These are phyloP conservation scores for Symbiodinium pilosum DNA, from an alignment of 73 alveolate species.

Conservation along the genomic window DNA sequence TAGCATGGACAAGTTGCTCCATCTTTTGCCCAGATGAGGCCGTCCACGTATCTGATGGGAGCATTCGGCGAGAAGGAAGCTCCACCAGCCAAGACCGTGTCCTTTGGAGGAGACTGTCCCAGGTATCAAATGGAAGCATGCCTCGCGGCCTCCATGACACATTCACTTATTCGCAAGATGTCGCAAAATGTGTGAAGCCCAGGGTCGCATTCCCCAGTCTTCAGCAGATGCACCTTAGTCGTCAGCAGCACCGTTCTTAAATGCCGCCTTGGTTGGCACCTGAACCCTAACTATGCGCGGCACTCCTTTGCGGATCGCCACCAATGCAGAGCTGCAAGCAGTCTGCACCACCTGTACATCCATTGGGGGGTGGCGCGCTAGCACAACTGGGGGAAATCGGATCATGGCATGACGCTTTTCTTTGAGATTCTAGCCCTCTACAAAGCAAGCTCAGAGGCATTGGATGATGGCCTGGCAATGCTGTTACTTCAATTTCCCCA, in stretches of 20 bases:
- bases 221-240: constrained; percentile 51
- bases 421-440: too few species aligned
- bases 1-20: constrained; percentile 35
- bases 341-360: constrained; percentile 49
- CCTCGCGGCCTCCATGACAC: too few species aligned
- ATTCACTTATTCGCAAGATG: background rate
- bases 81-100: constrained; percentile 36
- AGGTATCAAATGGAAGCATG: too few species aligned
- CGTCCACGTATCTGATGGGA: constrained; percentile 61
- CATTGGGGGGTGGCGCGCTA: background rate
- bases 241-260: too few species aligned
- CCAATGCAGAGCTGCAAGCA: constrained; percentile 85
- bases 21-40: constrained; percentile 69
- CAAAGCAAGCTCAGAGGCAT: too few species aligned
- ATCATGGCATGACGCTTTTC: too few species aligned
- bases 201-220: constrained; percentile 47
- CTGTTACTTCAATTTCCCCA: too few species aligned
- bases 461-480: too few species aligned
- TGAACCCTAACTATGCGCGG: constrained; percentile 31
- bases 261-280: too few species aligned
- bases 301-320: constrained; percentile 51
- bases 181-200: background rate
- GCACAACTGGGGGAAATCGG: too few species aligned
- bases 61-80: constrained; percentile 82
- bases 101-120: background rate